A percentile compares a stretch with the other conserved stretches of the same genome.
phyloP scores from a whole-genome alignment of 305 asterid genomes.

The Plantago coronopus region DNA sequence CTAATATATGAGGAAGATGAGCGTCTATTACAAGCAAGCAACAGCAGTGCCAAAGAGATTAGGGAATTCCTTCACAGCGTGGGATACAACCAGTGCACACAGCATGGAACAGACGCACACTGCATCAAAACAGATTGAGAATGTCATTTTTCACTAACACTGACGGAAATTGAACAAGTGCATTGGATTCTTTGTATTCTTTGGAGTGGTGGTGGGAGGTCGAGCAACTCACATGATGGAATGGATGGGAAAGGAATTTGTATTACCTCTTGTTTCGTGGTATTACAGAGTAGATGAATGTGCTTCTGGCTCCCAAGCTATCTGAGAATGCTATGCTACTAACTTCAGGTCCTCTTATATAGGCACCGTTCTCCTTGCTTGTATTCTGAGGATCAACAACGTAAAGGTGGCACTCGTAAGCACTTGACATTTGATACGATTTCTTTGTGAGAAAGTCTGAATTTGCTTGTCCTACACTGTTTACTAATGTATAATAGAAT shows the following conservation, averaged over 20 bases:
- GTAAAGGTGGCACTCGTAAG: constrained; percentile 14
- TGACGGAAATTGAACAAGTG: constrained; percentile 13
- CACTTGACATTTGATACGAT: constrained; percentile 9
- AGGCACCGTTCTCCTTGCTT: constrained; percentile 6
- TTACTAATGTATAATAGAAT: neutral
- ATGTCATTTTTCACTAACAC: neutral
- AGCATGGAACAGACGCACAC: constrained; percentile 90
- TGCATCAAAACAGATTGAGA: constrained; percentile 71
- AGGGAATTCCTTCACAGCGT: constrained; percentile 55
- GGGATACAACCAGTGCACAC: constrained; percentile 77
- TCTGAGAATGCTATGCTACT: constrained; percentile 12
- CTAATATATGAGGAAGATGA: constrained; percentile 95
- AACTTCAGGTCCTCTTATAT: constrained; percentile 11
- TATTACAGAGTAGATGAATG: constrained; percentile 11
- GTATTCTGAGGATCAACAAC: constrained; percentile 24
- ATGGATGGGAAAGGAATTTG: constrained; percentile 10
- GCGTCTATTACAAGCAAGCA: constrained; percentile 86
- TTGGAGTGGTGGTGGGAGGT: constrained; percentile 11
- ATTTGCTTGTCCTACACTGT: neutral
- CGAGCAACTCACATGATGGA: constrained; percentile 8
- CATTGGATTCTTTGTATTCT: constrained; percentile 10
- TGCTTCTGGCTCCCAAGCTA: constrained; percentile 10
- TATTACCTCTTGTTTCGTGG: constrained; percentile 10
- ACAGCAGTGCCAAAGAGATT: constrained; percentile 76
- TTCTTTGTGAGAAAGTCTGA: constrained; percentile 1